phyloP scores from a whole-genome alignment of 23 red algal species.

The Gracilaria caudata region DNA sequence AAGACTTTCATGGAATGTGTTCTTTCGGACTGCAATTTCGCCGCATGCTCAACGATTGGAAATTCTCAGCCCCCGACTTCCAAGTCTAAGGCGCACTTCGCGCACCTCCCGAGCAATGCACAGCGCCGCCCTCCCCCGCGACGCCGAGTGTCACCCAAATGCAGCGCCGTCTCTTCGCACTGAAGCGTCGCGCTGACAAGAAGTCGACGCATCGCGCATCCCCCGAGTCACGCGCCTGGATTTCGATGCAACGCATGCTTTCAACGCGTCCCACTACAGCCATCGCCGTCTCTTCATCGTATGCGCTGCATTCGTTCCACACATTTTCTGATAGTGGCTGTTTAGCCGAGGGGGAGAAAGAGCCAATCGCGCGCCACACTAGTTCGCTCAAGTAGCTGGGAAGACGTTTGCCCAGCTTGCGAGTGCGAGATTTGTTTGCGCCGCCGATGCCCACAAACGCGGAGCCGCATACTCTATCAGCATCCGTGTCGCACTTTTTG shows the following conservation, averaged over 20 bases:
- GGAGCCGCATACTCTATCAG: background rate
- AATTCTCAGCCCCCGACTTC: background rate
- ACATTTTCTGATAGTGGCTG: conserved; percentile 3
- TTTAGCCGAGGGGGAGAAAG: background rate
- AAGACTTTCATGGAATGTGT: conserved; percentile 48
- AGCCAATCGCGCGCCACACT: background rate
- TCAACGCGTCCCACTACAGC: background rate
- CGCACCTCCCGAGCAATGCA: conserved; percentile 13
- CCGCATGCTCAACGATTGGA: conserved; percentile 87
- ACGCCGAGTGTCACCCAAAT: background rate
- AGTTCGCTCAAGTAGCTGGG: conserved; percentile 43
- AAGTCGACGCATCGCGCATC: too few relatives aligned
- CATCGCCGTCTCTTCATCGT: background rate
- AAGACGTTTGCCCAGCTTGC: background rate
- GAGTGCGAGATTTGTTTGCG: background rate
- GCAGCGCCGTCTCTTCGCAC: background rate
- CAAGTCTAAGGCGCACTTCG: background rate
- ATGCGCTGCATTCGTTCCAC: background rate
- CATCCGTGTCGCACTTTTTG: background rate
- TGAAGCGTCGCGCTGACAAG: background rate
- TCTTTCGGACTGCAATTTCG: conserved; percentile 85
- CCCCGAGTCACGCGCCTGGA: too few relatives aligned
- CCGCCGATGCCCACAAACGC: background rate
- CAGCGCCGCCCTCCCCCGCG: background rate
- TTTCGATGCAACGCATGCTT: background rate